These are phyloP conservation scores for Cyberlindnera xishuangbannaensis DNA, from an alignment of 805 yeast species.

Conservation along the genomic window DNA sequence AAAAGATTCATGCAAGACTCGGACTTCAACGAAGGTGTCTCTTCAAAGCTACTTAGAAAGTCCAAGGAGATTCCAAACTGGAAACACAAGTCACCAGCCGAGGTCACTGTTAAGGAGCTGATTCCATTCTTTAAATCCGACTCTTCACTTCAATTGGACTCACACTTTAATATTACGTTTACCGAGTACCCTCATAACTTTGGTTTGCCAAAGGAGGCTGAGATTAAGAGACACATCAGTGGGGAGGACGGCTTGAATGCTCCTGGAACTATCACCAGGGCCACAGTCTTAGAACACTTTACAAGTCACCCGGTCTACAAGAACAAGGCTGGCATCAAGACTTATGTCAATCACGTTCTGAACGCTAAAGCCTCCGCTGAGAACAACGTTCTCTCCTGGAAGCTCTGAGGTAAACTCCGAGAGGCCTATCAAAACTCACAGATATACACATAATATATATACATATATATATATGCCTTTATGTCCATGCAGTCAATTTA, in stretches of 20 bases:
- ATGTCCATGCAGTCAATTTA: no score
- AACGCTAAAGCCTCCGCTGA: conserved; percentile 23
- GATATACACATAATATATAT: no score
- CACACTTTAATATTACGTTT: conserved; percentile 32
- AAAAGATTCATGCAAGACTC: conserved; percentile 61
- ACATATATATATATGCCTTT: neutral
- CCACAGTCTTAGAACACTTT: conserved; percentile 65
- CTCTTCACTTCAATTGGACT: conserved; percentile 27
- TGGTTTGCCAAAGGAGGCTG: conserved; percentile 75
- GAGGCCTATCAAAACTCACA: no score
- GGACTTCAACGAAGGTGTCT: conserved; percentile 67
- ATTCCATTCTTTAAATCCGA: conserved; percentile 27
- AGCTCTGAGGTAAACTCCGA: conserved; percentile 16
- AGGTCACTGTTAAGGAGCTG: conserved; percentile 29
- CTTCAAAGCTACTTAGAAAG: conserved; percentile 57
- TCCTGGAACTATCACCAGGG: conserved; percentile 38
- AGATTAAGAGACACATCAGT: conserved; percentile 57
- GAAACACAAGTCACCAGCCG: conserved; percentile 38
- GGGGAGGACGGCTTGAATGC: conserved; percentile 50
- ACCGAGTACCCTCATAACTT: conserved; percentile 44
- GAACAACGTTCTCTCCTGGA: conserved; percentile 16
- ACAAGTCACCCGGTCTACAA: conserved; percentile 32
- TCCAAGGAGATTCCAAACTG: conserved; percentile 46
- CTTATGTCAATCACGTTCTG: conserved; percentile 55
- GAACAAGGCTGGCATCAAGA: conserved; percentile 53